These are phyloP conservation scores for Medicago lupulina DNA, from an alignment of 306 rosid genomes.

Conservation along the genomic window DNA sequence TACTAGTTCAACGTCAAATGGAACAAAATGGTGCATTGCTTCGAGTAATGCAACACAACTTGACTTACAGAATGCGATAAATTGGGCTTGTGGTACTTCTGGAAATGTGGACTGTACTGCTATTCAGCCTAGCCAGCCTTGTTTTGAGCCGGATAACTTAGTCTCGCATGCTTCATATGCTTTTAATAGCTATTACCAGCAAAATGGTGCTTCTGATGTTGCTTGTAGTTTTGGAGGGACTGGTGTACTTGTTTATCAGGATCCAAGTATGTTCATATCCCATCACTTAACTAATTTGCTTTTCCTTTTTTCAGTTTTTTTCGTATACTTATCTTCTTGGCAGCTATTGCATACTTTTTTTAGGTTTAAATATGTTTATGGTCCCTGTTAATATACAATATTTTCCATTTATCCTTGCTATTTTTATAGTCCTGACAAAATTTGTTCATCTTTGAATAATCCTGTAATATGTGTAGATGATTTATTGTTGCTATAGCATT, in stretches of 20 bases:
- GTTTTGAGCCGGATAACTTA: conserved; percentile 86
- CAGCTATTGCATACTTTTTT: not conserved
- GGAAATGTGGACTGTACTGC: conserved; percentile 95
- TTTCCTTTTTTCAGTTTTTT: not conserved
- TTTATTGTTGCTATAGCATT: no score
- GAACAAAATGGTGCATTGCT: conserved; percentile 93
- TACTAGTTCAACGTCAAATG: conserved; percentile 69
- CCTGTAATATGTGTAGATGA: no score
- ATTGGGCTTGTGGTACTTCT: conserved; percentile 95
- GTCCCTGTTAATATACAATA: no score
- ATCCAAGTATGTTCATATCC: conserved; percentile 80
- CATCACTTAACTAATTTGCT: not conserved
- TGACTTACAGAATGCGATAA: conserved; percentile 88
- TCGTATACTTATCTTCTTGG: not conserved
- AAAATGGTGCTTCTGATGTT: conserved; percentile 87
- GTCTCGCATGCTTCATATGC: conserved; percentile 92
- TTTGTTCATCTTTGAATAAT: no score
- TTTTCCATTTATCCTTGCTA: no score
- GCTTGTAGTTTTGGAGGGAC: conserved; percentile 96
- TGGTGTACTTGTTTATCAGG: conserved; percentile 78
- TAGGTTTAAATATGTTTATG: not conserved
- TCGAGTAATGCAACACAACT: conserved; percentile 79
- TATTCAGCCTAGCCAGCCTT: conserved; percentile 96
- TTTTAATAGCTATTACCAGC: conserved; percentile 90
- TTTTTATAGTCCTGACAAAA: no score